phyloP scores from a whole-genome alignment of 352 stramenopile genomes.

The Globisporangium uncinulatum region DNA sequence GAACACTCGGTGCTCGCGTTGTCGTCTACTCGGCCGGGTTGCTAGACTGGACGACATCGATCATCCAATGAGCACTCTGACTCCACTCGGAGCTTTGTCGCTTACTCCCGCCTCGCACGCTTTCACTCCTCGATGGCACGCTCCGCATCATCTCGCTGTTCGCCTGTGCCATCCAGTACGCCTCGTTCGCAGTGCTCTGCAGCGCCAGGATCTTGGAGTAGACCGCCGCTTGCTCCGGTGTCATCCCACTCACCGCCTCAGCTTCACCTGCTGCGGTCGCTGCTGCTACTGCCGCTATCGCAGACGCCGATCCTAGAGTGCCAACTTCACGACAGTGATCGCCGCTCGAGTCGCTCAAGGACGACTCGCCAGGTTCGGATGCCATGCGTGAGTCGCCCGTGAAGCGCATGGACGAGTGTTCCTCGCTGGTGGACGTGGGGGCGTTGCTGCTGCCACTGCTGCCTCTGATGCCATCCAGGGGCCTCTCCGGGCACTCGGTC shows the following conservation, averaged over 20 bases:
- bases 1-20: no score
- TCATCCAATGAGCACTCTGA: no score
- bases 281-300: background rate
- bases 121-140: background rate
- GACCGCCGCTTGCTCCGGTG: slow-evolving; percentile 10
- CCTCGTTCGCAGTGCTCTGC: slow-evolving; percentile 28
- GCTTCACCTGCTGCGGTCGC: background rate
- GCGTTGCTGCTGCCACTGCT: background rate
- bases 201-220: slow-evolving; percentile 33
- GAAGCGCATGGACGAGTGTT: background rate
- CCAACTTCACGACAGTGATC: no score
- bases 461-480: no score
- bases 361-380: background rate
- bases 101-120: no score
- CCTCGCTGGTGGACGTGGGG: background rate
- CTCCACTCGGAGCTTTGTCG: no score
- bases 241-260: background rate
- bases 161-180: slow-evolving; percentile 33
- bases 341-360: background rate
- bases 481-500: no score
- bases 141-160: slow-evolving; percentile 36
- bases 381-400: background rate
- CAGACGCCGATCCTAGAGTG: no score
- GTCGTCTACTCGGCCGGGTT: no score
- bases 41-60: no score